These are phyloP conservation scores for Blastocystis sp. DNA, from an alignment of 352 stramenopile genomes.

Conservation along the genomic window DNA sequence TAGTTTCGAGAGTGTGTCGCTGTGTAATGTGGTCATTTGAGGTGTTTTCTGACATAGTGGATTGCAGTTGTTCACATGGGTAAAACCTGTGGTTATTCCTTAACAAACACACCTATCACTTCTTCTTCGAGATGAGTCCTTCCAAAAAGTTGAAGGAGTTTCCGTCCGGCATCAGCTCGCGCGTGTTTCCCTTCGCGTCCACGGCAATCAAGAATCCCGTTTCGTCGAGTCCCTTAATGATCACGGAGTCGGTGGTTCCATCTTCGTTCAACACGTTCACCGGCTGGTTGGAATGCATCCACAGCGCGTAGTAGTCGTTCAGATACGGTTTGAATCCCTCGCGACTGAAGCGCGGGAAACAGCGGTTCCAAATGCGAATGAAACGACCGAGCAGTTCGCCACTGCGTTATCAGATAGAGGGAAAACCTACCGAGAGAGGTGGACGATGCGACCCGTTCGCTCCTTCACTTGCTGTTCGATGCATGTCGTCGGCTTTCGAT, in stretches of 20 bases:
- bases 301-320: conserved; percentile 38
- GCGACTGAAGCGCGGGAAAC: background rate
- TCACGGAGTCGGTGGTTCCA: conserved; percentile 21
- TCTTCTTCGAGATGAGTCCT: conserved; percentile 59
- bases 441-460: background rate
- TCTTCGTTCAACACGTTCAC: conserved; percentile 58
- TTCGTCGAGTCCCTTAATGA: conserved; percentile 58
- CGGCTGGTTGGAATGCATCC: conserved; percentile 59
- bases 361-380: conserved; percentile 19
- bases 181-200: conserved; percentile 21
- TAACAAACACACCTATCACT: background rate
- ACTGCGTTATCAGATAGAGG: background rate
- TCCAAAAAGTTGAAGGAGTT: conserved; percentile 60
- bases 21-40: background rate
- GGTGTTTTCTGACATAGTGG: background rate
- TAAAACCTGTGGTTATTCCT: no score
- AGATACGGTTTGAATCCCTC: conserved; percentile 17
- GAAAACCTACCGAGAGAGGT: background rate
- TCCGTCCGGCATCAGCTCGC: conserved; percentile 58
- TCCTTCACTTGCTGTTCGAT: conserved; percentile 41
- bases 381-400: conserved; percentile 26
- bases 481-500: conserved; percentile 56
- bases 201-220: conserved; percentile 55
- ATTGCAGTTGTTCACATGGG: no score
- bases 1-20: background rate